Percentiles rank a stretch among this genome's conserved stretches.
phyloP scores from a whole-genome alignment of 2,329 filamentous ascomycete genomes.

The Paecilomyces sp. region DNA sequence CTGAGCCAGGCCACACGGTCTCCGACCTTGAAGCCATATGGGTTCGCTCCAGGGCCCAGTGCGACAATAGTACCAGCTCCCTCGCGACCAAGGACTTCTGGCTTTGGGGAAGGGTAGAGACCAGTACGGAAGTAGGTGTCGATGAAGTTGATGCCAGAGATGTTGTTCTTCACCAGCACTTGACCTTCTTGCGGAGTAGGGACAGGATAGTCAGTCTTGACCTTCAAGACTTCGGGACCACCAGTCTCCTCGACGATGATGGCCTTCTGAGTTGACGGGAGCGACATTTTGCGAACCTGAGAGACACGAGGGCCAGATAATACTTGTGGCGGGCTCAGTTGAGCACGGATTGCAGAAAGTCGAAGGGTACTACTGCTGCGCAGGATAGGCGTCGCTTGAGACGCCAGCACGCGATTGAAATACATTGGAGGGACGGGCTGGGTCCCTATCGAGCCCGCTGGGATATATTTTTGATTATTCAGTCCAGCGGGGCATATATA shows the following conservation, averaged over 20 bases:
- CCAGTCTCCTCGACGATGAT: conserved; percentile 66
- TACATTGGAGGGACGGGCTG: background rate
- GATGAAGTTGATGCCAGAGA: conserved; percentile 79
- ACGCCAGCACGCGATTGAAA: background rate
- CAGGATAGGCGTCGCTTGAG: background rate
- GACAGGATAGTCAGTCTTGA: conserved; percentile 63
- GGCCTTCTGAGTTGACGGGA: conserved; percentile 65
- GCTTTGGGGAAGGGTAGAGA: conserved; percentile 66
- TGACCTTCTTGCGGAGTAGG: conserved; percentile 62
- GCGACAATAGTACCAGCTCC: conserved; percentile 64
- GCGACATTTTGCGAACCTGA: conserved; percentile 36
- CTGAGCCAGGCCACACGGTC: conserved; percentile 66
- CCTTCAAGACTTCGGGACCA: conserved; percentile 63
- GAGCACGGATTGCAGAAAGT: conserved; percentile 1
- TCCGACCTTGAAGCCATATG: conserved; percentile 54
- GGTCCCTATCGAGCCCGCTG: background rate
- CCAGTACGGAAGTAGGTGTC: conserved; percentile 88
- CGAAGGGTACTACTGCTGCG: background rate
- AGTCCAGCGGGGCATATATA: background rate
- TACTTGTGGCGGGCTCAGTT: background rate
- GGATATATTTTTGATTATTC: background rate
- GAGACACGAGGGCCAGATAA: conserved; percentile 13
- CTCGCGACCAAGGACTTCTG: conserved; percentile 73
- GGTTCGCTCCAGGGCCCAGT: conserved; percentile 44
- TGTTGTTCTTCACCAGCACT: conserved; percentile 73